Conservation (phyloP, 169 alveolate genomes). For the Theileria equi region DNA sequence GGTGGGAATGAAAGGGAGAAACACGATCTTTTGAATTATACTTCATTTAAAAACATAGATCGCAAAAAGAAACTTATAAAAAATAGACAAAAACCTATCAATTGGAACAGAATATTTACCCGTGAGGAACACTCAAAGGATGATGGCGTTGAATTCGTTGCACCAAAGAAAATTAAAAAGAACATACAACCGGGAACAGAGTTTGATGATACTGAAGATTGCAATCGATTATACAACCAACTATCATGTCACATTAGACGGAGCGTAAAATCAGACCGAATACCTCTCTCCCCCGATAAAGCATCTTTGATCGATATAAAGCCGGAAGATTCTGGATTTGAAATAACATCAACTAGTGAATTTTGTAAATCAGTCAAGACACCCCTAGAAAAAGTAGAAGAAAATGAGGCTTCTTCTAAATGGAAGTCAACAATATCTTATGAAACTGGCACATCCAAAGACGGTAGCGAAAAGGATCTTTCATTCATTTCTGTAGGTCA, state of each 20-base stretch:
- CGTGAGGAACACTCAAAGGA: background rate
- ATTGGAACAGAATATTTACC: conserved; percentile 53
- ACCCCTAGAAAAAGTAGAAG: conserved; percentile 25
- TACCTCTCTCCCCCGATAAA: background rate
- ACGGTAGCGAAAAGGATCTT: conserved; percentile 6
- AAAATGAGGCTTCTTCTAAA: background rate
- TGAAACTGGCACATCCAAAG: conserved; percentile 18
- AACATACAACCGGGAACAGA: conserved; percentile 9
- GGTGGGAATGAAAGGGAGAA: background rate
- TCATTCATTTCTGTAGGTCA: background rate
- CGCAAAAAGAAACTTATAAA: conserved; percentile 42
- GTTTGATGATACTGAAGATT: conserved; percentile 52
- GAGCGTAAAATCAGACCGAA: background rate
- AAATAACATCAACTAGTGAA: conserved; percentile 51
- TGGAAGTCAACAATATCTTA: background rate
- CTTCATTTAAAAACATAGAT: conserved; percentile 20
- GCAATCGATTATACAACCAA: conserved; percentile 39
- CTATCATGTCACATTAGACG: conserved; percentile 28
- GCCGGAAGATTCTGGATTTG: conserved; percentile 6
- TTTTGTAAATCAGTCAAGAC: conserved; percentile 33
- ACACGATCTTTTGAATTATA: background rate
- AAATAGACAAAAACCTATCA: conserved; percentile 28
- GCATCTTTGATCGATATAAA: background rate
- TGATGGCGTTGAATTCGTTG: conserved; percentile 7
- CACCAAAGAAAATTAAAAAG: conserved; percentile 19